These are phyloP conservation scores for Metschnikowia proteae DNA, from an alignment of 805 yeast genomes.

Conservation along the genomic window DNA sequence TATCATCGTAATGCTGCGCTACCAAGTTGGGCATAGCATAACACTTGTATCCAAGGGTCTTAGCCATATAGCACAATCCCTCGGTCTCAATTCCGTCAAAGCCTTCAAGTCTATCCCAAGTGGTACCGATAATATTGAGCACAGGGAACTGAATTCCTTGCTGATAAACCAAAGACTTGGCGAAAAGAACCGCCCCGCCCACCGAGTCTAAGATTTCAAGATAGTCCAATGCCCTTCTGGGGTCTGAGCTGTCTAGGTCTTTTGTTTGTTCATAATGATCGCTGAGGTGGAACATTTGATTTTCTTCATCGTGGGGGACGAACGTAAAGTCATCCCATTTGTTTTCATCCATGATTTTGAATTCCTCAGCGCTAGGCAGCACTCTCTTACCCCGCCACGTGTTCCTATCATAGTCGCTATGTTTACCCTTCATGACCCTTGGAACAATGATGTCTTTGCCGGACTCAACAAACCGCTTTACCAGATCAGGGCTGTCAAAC, in stretches of 20 bases:
- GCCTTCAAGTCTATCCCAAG: slow-evolving; percentile 47
- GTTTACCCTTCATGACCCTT: slow-evolving; percentile 24
- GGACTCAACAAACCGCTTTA: slow-evolving; percentile 25
- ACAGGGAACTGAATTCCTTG: slow-evolving; percentile 48
- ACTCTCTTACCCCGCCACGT: slow-evolving; percentile 40
- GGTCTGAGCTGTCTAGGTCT: slow-evolving; percentile 5
- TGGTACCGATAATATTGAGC: slow-evolving; percentile 42
- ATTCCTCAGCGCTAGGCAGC: slow-evolving; percentile 22
- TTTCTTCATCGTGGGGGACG: slow-evolving; percentile 29
- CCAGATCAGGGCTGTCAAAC: slow-evolving; percentile 23
- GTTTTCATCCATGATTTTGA: slow-evolving; percentile 12
- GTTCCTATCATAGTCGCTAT: slow-evolving; percentile 36
- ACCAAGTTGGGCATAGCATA: slow-evolving; percentile 48
- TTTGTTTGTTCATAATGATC: slow-evolving; percentile 15
- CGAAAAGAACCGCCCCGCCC: slow-evolving; percentile 49
- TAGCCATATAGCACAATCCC: slow-evolving; percentile 48
- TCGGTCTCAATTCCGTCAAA: slow-evolving; percentile 55
- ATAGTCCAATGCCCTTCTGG: slow-evolving; percentile 10
- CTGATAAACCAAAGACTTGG: slow-evolving; percentile 39
- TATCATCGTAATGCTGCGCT: slow-evolving; percentile 30
- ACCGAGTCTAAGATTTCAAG: slow-evolving; percentile 42
- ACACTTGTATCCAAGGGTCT: slow-evolving; percentile 42
- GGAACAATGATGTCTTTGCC: slow-evolving; percentile 37
- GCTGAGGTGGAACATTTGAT: slow-evolving; percentile 27
- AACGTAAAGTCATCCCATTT: slow-evolving; percentile 30